Percentiles rank a stretch among this genome's conserved stretches.
Evolutionary conservation across 768 basidiomycete genomes (phyloP).

Genomic region (Serendipita sp.): DNA sequence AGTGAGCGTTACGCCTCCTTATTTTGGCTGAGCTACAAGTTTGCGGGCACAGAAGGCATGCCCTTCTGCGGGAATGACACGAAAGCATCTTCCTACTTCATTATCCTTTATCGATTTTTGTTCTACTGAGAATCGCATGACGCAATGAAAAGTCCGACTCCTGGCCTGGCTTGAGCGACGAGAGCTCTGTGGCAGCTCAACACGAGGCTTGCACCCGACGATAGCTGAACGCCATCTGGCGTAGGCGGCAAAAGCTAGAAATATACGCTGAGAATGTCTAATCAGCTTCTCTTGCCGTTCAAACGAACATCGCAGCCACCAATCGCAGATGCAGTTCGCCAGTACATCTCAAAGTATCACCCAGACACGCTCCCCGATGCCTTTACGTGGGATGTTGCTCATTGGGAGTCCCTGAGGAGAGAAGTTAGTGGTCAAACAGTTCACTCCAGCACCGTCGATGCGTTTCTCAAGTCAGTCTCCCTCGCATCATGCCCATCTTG

Average conservation of each 20-base stretch:
- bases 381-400: slow-evolving; percentile 60
- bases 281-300: slow-evolving; percentile 58
- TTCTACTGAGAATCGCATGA: no score
- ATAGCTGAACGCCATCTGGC: background rate
- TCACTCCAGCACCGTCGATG: slow-evolving; percentile 40
- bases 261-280: slow-evolving; percentile 38
- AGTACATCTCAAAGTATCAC: slow-evolving; percentile 48
- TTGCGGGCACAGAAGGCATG: no score
- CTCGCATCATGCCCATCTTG: slow-evolving; percentile 1
- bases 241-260: background rate
- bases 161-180: no score
- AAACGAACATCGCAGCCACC: slow-evolving; percentile 49
- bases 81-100: no score
- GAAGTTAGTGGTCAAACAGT: slow-evolving; percentile 35
- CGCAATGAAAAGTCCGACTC: no score
- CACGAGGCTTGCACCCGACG: background rate
- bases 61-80: no score
- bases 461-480: slow-evolving; percentile 41
- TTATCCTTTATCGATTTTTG: no score
- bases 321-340: slow-evolving; percentile 38
- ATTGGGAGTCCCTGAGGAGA: slow-evolving; percentile 53
- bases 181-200: background rate
- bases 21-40: no score
- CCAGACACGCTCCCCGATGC: slow-evolving; percentile 68
- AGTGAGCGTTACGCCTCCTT: no score